A percentile compares a stretch with the other conserved stretches of the same genome.
Conservation (phyloP, 2,329 filamentous ascomycete genomes). For the Fusarium udum region DNA sequence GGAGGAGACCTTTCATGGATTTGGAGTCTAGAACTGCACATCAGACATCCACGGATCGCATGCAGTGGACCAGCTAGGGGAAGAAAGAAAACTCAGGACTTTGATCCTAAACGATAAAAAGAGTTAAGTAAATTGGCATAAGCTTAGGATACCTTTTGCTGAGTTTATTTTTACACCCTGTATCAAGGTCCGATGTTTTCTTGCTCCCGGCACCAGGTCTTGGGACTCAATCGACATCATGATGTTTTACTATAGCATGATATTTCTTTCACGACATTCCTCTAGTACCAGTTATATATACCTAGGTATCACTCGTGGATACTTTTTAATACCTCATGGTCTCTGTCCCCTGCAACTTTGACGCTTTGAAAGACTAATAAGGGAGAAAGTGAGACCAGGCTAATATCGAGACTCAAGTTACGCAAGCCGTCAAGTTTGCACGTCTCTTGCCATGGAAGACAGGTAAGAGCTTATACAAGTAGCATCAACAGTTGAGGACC, state of each 20-base stretch:
- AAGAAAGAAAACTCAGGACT: neutral
- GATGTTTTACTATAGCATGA: neutral
- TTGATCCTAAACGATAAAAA: no score
- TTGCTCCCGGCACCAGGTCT: neutral
- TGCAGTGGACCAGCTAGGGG: neutral
- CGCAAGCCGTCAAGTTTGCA: constrained; percentile 27
- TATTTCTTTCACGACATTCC: neutral
- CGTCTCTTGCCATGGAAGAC: constrained; percentile 24
- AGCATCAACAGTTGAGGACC: constrained; percentile 25
- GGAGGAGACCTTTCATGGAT: constrained; percentile 15
- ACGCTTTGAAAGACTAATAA: neutral
- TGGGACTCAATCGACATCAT: neutral
- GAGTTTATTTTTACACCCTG: neutral
- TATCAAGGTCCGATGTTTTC: neutral
- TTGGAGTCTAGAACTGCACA: constrained; percentile 35
- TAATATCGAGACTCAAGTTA: constrained; percentile 17
- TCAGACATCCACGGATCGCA: neutral
- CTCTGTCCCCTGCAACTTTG: neutral
- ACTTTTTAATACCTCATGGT: neutral
- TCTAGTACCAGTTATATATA: neutral
- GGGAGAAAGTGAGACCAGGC: neutral
- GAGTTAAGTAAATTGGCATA: neutral
- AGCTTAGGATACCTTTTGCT: neutral
- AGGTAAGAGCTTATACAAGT: constrained; percentile 6
- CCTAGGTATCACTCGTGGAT: neutral